phyloP scores from a whole-genome alignment of 441 rosid species.

The Populus hybrid region DNA sequence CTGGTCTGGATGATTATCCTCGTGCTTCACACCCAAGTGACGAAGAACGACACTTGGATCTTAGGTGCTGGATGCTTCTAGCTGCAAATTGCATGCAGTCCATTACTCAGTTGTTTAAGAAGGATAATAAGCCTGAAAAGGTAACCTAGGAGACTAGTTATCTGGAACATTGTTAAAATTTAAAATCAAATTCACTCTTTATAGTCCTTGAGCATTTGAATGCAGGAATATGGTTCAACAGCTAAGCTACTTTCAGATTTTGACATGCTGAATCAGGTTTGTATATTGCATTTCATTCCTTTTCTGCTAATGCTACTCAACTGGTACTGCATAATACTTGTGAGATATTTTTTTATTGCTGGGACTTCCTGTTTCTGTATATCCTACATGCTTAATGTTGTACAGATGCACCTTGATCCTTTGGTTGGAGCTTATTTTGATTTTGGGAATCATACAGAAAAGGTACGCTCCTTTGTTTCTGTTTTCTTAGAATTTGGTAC shows the following conservation, averaged over 20 bases:
- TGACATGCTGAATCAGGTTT: conserved; percentile 77
- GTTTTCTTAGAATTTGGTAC: conserved; percentile 3
- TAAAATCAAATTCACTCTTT: conserved; percentile 15
- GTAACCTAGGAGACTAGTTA: conserved; percentile 30
- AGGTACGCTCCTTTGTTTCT: conserved; percentile 42
- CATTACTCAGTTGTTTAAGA: conserved; percentile 52
- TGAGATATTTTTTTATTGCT: not conserved
- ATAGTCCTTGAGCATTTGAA: conserved; percentile 20
- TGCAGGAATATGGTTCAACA: conserved; percentile 75
- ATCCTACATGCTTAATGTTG: conserved; percentile 22
- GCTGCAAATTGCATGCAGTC: conserved; percentile 96
- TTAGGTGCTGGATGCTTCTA: conserved; percentile 99
- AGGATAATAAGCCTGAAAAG: conserved; percentile 43
- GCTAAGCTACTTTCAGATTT: conserved; percentile 82
- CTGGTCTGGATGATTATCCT: conserved; percentile 98
- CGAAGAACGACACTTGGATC: conserved; percentile 96
- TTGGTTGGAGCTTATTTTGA: conserved; percentile 87
- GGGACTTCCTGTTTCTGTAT: not conserved
- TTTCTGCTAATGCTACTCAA: conserved; percentile 1
- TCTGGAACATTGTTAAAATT: not conserved
- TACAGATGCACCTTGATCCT: conserved; percentile 90
- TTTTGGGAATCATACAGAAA: conserved; percentile 96
- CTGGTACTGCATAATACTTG: not conserved
- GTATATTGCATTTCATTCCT: conserved; percentile 4
- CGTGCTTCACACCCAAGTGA: conserved; percentile 96